Base-by-base conservation (phyloP, 257 asterid species). In the Vinca minor region DNA sequence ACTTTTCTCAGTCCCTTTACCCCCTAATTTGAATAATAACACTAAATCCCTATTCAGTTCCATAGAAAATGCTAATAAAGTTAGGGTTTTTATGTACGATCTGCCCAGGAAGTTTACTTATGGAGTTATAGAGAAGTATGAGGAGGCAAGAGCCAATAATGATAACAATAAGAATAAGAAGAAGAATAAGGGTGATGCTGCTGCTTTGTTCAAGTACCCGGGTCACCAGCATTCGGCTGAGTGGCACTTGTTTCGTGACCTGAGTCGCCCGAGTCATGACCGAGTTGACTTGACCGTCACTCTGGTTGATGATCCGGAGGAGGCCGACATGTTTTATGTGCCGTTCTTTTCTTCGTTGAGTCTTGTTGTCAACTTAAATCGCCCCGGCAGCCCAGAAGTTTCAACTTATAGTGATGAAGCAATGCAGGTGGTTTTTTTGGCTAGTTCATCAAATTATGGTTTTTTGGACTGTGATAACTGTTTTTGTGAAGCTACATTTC, bases 161-260 rank as follows among this genome's bases (percentile, higher is more conserved):
- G 70, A 58, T 38, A 17, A 77, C 3, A 74, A 59, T 12, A 74
- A 28, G 32, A 73, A 73, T 13, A n/a, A n/a, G n/a, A n/a, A n/a
- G n/a, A n/a, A n/a, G n/a, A n/a, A n/a, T n/a, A n/a, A n/a, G n/a
- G n/a, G n/a, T n/a, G n/a, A n/a, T n/a, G n/a, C n/a, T n/a, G 98
- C 81, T 62, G 80, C 85, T 29, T 48, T 63, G 77, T 77, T 84
- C 49, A 93, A 85, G 85, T 93, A 93, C 70, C 99, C 99, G 1
- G 97, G 97, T 50, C 77, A 89, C 73, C 99, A 89, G 83, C 99
- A 93, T 75, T 77, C 95, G 1, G 97, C 92, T 21, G 99, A 93
- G 81, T 93, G 99, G 97, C 76, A 85, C 72, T 76, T 93, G 72
- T 93, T 89, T 44, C 65, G 82, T 39, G 94, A 90, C 76, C 70